A percentile compares a stretch with the other conserved stretches of the same genome.
Evolutionary conservation across 2,329 filamentous ascomycete species (phyloP).

Genomic region (Exophiala alcalophila): DNA sequence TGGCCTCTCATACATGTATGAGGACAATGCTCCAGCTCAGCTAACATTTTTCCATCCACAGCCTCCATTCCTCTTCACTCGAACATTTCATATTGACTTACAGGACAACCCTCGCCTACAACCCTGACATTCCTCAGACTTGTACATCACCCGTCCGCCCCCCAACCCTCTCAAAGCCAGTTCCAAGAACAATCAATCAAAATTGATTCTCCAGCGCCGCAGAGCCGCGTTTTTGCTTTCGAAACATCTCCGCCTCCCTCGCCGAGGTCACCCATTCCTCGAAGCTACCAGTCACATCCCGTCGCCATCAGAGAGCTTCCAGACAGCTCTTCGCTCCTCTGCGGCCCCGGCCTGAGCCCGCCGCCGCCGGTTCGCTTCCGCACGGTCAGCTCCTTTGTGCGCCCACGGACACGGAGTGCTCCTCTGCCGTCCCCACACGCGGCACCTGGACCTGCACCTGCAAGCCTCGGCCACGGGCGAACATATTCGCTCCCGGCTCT

Average conservation of each 20-base stretch:
- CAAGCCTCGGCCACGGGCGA: slow-evolving; percentile 5
- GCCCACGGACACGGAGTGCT: slow-evolving; percentile 14
- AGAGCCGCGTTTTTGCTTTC: slow-evolving; percentile 21
- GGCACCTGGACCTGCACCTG: not conserved
- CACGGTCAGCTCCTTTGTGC: slow-evolving; percentile 4
- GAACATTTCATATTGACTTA: slow-evolving; percentile 4
- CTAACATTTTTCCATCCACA: slow-evolving; percentile 12
- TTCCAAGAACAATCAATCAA: slow-evolving; percentile 13
- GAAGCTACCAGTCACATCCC: slow-evolving; percentile 24
- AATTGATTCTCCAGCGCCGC: slow-evolving; percentile 21
- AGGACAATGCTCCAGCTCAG: slow-evolving; percentile 12
- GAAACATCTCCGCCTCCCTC: slow-evolving; percentile 12
- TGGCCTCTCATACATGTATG: slow-evolving; percentile 22
- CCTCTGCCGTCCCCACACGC: slow-evolving; percentile 1
- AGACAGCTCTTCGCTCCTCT: slow-evolving; percentile 23
- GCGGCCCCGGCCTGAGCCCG: slow-evolving; percentile 28
- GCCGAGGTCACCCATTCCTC: slow-evolving; percentile 16
- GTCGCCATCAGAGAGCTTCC: slow-evolving; percentile 26
- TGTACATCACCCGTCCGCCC: not conserved
- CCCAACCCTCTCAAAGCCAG: slow-evolving; percentile 1
- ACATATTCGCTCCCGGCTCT: slow-evolving; percentile 4
- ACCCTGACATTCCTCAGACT: not conserved
- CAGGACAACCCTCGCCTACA: slow-evolving; percentile 3
- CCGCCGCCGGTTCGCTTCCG: slow-evolving; percentile 29
- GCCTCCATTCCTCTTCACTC: slow-evolving; percentile 5